phyloP scores from a whole-genome alignment of 768 basidiomycete genomes.

The Russula lepida region DNA sequence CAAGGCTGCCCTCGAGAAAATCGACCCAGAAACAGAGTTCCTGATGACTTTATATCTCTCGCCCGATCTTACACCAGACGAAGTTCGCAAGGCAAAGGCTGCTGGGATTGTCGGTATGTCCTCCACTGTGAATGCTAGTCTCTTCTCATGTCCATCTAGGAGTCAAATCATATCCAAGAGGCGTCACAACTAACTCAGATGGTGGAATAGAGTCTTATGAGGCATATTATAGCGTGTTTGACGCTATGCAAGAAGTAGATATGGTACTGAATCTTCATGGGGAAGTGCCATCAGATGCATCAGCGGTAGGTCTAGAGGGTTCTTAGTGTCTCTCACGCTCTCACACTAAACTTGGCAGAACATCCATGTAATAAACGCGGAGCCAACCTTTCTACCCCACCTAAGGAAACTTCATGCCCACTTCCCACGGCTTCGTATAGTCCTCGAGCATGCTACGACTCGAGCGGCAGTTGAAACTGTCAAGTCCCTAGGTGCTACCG shows the following conservation, averaged over 20 bases:
- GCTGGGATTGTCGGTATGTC: slow-evolving; percentile 64
- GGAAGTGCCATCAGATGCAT: slow-evolving; percentile 84
- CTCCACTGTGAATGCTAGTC: neutral
- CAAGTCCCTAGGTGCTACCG: slow-evolving; percentile 65
- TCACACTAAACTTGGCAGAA: slow-evolving; percentile 55
- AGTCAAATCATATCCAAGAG: slow-evolving; percentile 94
- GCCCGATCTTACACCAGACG: slow-evolving; percentile 80
- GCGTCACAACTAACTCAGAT: slow-evolving; percentile 95
- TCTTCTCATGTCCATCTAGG: slow-evolving; percentile 31
- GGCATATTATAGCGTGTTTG: slow-evolving; percentile 86
- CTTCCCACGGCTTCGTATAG: slow-evolving; percentile 89
- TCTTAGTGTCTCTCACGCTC: neutral
- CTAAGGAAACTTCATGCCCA: slow-evolving; percentile 67
- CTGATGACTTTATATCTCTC: slow-evolving; percentile 97
- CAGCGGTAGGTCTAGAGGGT: slow-evolving; percentile 35
- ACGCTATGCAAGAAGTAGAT: slow-evolving; percentile 85
- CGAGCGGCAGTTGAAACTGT: slow-evolving; percentile 85
- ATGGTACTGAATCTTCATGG: slow-evolving; percentile 97
- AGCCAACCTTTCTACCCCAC: slow-evolving; percentile 82
- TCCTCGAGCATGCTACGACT: slow-evolving; percentile 95
- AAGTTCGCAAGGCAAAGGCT: slow-evolving; percentile 78
- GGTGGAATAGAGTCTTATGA: slow-evolving; percentile 95
- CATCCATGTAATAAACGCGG: slow-evolving; percentile 89
- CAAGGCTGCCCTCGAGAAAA: slow-evolving; percentile 58
- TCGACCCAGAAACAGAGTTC: slow-evolving; percentile 76